A percentile compares a stretch with the other conserved stretches of the same genome.
Conservation (phyloP, 345 rosid genomes). For the Pistacia atlantica region DNA sequence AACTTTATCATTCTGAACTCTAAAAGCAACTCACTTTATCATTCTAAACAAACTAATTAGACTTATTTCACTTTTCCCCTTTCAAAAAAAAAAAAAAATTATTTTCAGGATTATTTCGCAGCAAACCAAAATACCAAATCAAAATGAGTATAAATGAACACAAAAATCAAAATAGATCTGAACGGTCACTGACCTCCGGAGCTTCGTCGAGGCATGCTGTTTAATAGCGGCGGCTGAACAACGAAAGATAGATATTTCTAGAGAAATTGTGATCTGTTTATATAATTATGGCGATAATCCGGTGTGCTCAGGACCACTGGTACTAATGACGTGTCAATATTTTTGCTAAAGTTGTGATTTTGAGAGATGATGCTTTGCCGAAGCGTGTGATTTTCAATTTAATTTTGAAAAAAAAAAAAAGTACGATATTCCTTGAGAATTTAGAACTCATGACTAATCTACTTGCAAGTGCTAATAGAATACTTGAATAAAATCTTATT, state of each 20-base stretch:
- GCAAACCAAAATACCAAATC: neutral
- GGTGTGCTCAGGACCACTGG: neutral
- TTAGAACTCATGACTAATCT: no score
- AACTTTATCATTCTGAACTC: neutral
- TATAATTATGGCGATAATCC: neutral
- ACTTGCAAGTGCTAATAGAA: no score
- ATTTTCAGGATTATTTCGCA: neutral
- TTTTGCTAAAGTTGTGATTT: no score
- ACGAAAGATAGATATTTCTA: neutral
- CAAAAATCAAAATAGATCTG: neutral
- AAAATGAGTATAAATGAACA: neutral
- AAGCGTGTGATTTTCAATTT: no score
- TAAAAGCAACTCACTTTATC: neutral
- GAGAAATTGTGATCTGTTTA: conserved; percentile 6
- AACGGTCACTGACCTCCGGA: conserved; percentile 54
- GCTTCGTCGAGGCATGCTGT: conserved; percentile 65
- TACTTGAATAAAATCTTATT: no score
- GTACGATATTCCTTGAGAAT: no score
- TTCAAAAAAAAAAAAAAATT: neutral
- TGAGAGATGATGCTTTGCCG: no score
- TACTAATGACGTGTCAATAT: neutral
- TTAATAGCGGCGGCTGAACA: conserved; percentile 6
- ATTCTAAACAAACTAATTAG: neutral
- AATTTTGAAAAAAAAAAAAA: no score
- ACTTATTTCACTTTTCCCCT: neutral